Evolutionary conservation across 1,139 yeast species (phyloP).

Genomic region (Wickerhamomyces sp.): DNA sequence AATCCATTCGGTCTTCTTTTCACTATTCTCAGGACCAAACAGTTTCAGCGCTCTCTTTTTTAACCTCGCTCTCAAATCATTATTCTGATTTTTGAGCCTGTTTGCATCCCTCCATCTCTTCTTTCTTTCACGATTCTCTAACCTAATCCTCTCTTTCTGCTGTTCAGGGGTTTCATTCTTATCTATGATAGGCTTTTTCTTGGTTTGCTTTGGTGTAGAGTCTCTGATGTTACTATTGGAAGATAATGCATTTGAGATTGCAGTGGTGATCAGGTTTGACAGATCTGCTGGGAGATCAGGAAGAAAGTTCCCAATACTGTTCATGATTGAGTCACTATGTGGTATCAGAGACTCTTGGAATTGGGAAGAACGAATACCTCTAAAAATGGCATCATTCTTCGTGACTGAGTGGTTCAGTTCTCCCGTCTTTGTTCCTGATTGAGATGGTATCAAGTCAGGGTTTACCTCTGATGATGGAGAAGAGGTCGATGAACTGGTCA

Average conservation of each 20-base stretch:
- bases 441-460: no score
- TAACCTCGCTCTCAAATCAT: slow-evolving; percentile 76
- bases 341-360: neutral
- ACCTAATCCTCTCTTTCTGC: slow-evolving; percentile 53
- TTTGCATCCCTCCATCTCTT: slow-evolving; percentile 89
- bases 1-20: slow-evolving; percentile 66
- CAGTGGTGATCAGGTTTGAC: slow-evolving; percentile 25
- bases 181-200: slow-evolving; percentile 7
- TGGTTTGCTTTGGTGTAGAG: neutral
- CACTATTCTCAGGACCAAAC: slow-evolving; percentile 59
- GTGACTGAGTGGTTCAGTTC: no score
- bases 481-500: no score
- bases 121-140: slow-evolving; percentile 80
- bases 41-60: slow-evolving; percentile 62
- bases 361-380: no score
- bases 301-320: slow-evolving; percentile 17
- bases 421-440: neutral
- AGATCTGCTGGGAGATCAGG: slow-evolving; percentile 26
- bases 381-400: no score
- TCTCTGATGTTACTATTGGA: slow-evolving; percentile 4
- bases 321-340: slow-evolving; percentile 18
- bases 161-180: slow-evolving; percentile 26
- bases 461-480: no score
- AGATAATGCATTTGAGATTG: slow-evolving; percentile 24
- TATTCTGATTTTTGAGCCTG: slow-evolving; percentile 77